A percentile compares a stretch with the other conserved stretches of the same genome.
These are phyloP conservation scores for Rhexocercosporidium sp. DNA, from an alignment of 2,329 filamentous ascomycete species.

Conservation along the genomic window DNA sequence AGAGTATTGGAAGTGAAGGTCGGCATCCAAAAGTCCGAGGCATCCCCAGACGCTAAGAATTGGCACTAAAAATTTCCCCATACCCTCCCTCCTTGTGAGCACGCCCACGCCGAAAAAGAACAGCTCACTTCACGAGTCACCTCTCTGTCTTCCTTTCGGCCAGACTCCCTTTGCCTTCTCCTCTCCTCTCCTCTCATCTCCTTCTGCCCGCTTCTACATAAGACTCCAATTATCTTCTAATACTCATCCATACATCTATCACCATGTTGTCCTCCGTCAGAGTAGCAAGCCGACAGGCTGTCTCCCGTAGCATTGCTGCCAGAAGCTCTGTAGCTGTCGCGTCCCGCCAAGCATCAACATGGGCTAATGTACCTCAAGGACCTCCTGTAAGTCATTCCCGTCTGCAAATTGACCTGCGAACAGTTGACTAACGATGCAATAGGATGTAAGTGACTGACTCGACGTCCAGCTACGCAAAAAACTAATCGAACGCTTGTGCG, in stretches of 20 bases:
- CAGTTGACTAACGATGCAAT: conserved; percentile 30
- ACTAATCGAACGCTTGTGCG: conserved; percentile 38
- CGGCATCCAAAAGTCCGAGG: conserved; percentile 4
- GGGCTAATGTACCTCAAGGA: conserved; percentile 90
- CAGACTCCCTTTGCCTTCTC: background rate
- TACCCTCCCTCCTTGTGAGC: too few species aligned
- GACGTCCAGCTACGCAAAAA: conserved; percentile 40
- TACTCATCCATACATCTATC: conserved; percentile 22
- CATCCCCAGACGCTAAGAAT: conserved; percentile 1
- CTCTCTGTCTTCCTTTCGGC: background rate
- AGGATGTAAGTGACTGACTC: conserved; percentile 44
- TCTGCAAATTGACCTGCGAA: conserved; percentile 18
- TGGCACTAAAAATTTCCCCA: conserved; percentile 8
- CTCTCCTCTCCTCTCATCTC: conserved; percentile 2
- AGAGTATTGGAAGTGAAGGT: background rate
- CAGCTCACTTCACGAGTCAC: conserved; percentile 8
- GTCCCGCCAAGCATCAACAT: conserved; percentile 64
- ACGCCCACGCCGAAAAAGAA: background rate
- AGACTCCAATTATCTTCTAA: background rate
- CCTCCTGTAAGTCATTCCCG: conserved; percentile 75
- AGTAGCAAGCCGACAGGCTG: conserved; percentile 56
- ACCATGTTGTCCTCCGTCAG: conserved; percentile 63
- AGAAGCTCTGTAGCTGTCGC: conserved; percentile 33
- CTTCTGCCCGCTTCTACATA: too few species aligned
- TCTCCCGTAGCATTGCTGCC: conserved; percentile 34